Evolutionary conservation across 2,329 filamentous ascomycete genomes (phyloP).

Genomic region (Aureobasidium sp.): DNA sequence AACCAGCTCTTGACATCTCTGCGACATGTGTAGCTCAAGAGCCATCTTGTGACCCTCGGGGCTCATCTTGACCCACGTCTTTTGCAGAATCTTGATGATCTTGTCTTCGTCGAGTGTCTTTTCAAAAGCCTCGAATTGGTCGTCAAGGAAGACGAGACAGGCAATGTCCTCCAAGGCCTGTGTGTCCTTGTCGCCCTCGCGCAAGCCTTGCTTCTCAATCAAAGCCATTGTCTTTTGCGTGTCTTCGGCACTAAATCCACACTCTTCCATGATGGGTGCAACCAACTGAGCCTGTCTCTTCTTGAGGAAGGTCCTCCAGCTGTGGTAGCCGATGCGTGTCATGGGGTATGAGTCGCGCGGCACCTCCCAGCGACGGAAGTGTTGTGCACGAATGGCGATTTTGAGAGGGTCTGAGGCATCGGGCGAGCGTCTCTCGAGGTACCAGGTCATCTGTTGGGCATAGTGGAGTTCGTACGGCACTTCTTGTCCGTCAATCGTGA

Average conservation of each 20-base stretch:
- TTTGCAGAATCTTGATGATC: constrained; percentile 59
- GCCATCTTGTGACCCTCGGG: constrained; percentile 54
- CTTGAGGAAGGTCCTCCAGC: constrained; percentile 68
- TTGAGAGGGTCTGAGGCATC: constrained; percentile 58
- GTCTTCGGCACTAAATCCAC: constrained; percentile 45
- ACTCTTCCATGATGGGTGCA: constrained; percentile 43
- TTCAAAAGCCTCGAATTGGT: constrained; percentile 77
- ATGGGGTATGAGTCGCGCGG: constrained; percentile 65
- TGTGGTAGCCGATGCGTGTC: constrained; percentile 67
- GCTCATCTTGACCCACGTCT: constrained; percentile 73
- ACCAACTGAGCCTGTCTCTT: constrained; percentile 62
- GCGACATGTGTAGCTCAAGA: constrained; percentile 56
- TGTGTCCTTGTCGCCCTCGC: constrained; percentile 53
- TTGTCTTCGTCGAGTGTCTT: constrained; percentile 67
- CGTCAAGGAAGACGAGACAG: constrained; percentile 79
- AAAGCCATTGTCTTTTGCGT: constrained; percentile 57
- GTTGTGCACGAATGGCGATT: constrained; percentile 74
- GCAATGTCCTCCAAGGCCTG: constrained; percentile 78
- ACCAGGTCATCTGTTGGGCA: constrained; percentile 68
- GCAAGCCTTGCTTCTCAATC: constrained; percentile 70
- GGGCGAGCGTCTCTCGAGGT: constrained; percentile 55
- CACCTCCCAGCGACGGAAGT: constrained; percentile 79
- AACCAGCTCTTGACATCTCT: constrained; percentile 53
- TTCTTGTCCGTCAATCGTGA: constrained; percentile 34
- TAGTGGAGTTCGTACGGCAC: constrained; percentile 77